phyloP scores from a whole-genome alignment of 2,329 filamentous ascomycete genomes.

The Huntiella abstrusa region DNA sequence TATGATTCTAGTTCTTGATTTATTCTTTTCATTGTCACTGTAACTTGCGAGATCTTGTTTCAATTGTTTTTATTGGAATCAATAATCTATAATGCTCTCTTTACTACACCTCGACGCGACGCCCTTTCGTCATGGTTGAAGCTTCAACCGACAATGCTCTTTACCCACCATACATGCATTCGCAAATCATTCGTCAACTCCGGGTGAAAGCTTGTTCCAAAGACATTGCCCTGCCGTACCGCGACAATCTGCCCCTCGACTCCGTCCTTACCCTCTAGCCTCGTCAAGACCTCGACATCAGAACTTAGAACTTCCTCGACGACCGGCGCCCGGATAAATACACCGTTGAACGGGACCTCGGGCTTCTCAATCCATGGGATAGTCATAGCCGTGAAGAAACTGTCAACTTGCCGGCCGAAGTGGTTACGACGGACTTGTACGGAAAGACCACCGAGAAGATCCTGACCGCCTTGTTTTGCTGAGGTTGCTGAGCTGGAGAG shows the following conservation, averaged over 20 bases:
- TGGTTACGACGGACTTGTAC: constrained; percentile 87
- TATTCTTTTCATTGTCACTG: too few relatives aligned
- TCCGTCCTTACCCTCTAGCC: constrained; percentile 33
- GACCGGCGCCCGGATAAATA: constrained; percentile 89
- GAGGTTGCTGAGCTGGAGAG: constrained; percentile 74
- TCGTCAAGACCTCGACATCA: constrained; percentile 32
- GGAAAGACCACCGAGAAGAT: constrained; percentile 77
- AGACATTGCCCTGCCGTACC: constrained; percentile 74
- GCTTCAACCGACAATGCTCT: too few relatives aligned
- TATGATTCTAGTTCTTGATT: too few relatives aligned
- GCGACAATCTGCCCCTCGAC: constrained; percentile 65
- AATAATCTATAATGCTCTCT: too few relatives aligned
- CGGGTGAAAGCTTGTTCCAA: constrained; percentile 90
- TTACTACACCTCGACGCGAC: too few relatives aligned
- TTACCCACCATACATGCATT: constrained; percentile 86
- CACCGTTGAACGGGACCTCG: constrained; percentile 41
- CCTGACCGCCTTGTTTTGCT: constrained; percentile 79
- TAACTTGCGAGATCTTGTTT: too few relatives aligned
- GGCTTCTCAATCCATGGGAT: constrained; percentile 45
- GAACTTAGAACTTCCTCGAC: constrained; percentile 59
- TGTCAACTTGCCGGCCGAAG: constrained; percentile 84
- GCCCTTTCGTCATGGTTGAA: too few relatives aligned
- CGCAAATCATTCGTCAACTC: constrained; percentile 75
- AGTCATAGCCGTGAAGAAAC: constrained; percentile 59
- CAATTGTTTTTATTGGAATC: too few relatives aligned